Evolutionary conservation across 179 eudicot genomes (phyloP), one percentile per base, ranked within the genome.

Genomic region (Silene coronaria): DNA sequence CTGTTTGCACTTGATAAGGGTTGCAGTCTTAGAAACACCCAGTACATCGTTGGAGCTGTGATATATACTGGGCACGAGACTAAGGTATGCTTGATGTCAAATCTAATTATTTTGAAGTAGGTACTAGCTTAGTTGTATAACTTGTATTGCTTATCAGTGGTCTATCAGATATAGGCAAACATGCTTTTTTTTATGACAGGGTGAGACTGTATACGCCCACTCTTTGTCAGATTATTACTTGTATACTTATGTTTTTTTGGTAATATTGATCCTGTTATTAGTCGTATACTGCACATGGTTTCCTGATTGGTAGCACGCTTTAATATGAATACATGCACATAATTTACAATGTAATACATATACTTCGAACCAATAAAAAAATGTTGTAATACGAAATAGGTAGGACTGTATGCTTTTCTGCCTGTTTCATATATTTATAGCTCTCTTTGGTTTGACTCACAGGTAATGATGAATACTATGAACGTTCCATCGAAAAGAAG

Each of bases 401-500:
- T 45, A 45, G 51, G 51, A 45, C 51, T 36, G 55, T 36, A 64
- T 66, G 36, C 23, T 42, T 22, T 65, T 16, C 23, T 70, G 14
- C 70, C 60, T 76, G 27, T 63, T 70, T 51, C n/a, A 45, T 21
- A 42, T 28, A 48, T 69, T 66, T 61, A 30, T 19, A 57, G 59
- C 45, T 75, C 59, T n/a, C n/a, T n/a, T n/a, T n/a, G n/a, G n/a
- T n/a, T n/a, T n/a, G 53, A 66, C 48, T 76, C 80, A 74, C 86
- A 96, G 99, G 99, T 96, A 78, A 96, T 96, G 99, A 96, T 96
- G 99, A 96, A 96, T 87, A 79, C 99, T 66, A 96, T 93, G 97
- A 93, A 89, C 81, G 94, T 93, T 79, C 99, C 99, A 58, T 96
- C 99, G 36, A 96, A 96, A 87, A 82, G 99, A 83, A 96, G 99